Evolutionary conservation across 2,329 filamentous ascomycete genomes (phyloP).

Genomic region (Phyllosticta paracitricarpa): DNA sequence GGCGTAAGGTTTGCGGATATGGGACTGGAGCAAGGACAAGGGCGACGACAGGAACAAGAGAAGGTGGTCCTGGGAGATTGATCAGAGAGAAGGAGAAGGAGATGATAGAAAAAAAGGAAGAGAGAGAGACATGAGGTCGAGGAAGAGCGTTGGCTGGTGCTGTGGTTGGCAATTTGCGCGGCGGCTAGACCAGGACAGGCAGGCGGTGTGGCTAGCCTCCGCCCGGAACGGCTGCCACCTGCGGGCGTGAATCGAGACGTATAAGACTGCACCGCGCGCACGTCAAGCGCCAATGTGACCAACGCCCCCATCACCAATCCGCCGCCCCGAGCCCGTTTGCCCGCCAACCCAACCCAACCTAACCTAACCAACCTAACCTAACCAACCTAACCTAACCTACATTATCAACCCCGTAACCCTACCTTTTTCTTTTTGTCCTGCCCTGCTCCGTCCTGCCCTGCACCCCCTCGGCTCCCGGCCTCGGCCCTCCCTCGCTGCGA

Average conservation of each 20-base stretch:
- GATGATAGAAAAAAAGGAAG: neutral
- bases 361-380: no score
- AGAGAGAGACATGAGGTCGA: neutral
- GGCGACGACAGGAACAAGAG: neutral
- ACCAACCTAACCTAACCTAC: no score
- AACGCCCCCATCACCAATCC: slow-evolving; percentile 2
- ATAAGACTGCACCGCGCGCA: slow-evolving; percentile 6
- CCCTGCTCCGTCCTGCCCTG: neutral
- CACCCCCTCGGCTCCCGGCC: slow-evolving; percentile 4
- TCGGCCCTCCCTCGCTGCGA: neutral
- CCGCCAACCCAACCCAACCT: slow-evolving; percentile 1
- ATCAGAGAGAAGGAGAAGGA: neutral
- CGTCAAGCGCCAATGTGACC: slow-evolving; percentile 10
- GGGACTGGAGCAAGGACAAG: neutral
- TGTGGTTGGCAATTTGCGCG: neutral
- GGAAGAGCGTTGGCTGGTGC: no score
- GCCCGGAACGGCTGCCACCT: neutral
- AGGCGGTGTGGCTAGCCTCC: neutral
- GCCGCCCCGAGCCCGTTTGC: neutral
- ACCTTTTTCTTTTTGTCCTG: slow-evolving; percentile 3
- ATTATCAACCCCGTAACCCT: neutral
- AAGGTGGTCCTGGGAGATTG: neutral
- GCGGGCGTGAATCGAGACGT: neutral
- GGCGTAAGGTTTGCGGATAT: neutral
- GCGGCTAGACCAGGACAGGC: neutral